Percentiles rank a stretch among this genome's conserved stretches.
These are phyloP conservation scores for Erythrophleum ivorense DNA, from an alignment of 331 rosid genomes.

Conservation along the genomic window DNA sequence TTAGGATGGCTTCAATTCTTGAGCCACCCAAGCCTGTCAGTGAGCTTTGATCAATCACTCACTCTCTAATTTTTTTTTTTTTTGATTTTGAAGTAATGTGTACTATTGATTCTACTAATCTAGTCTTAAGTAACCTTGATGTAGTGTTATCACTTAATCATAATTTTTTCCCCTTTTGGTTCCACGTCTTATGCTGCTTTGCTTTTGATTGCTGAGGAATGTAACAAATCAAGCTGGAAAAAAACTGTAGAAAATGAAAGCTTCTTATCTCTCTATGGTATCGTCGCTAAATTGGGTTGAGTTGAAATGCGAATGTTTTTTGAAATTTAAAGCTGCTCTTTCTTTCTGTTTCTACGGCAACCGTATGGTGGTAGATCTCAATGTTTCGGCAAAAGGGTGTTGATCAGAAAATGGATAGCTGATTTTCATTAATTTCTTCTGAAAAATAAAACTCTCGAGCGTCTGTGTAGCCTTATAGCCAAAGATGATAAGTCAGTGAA, in stretches of 20 bases:
- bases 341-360: constrained; percentile 8
- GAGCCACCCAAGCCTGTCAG: constrained; percentile 81
- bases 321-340: neutral
- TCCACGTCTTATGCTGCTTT: neutral
- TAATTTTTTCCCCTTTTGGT: neutral
- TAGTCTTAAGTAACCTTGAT: constrained; percentile 16
- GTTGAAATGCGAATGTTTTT: neutral
- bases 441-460: neutral
- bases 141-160: too few species aligned
- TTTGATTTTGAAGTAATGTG: neutral
- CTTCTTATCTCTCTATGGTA: neutral
- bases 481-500: neutral
- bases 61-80: neutral
- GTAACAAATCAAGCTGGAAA: constrained; percentile 23
- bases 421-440: neutral
- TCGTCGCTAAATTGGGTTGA: neutral
- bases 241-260: neutral
- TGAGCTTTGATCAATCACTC: constrained; percentile 34
- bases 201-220: constrained; percentile 34
- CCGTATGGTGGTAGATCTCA: neutral
- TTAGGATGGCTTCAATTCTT: constrained; percentile 74
- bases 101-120: constrained; percentile 23
- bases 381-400: neutral
- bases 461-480: neutral
- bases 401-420: too few species aligned